A percentile compares a stretch with the other conserved stretches of the same genome.
phyloP scores from a whole-genome alignment of 2,329 filamentous ascomycete species.

The Bipolaris gigantea region DNA sequence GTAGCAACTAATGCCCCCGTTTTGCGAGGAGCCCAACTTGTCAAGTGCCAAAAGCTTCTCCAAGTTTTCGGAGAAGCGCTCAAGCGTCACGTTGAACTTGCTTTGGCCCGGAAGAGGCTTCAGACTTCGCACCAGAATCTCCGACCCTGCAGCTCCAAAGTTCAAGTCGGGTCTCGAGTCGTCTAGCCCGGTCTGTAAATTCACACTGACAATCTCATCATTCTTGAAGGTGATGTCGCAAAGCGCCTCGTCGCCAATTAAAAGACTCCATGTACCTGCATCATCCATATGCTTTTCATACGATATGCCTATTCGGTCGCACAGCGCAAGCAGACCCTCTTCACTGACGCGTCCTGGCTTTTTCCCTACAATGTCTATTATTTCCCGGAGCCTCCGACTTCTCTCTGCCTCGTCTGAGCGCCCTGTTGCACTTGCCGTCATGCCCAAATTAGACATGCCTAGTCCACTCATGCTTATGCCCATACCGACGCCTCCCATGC shows the following conservation, averaged over 20 bases:
- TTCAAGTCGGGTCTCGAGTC: slow-evolving; percentile 57
- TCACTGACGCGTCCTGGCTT: slow-evolving; percentile 73
- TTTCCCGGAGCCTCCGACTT: slow-evolving; percentile 58
- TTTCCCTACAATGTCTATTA: slow-evolving; percentile 66
- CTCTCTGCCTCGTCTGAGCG: slow-evolving; percentile 58
- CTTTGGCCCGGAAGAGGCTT: slow-evolving; percentile 62
- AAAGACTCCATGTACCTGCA: slow-evolving; percentile 36
- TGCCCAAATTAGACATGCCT: slow-evolving; percentile 45
- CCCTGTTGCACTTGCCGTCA: slow-evolving; percentile 43
- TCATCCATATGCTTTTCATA: slow-evolving; percentile 39
- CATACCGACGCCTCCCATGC: slow-evolving; percentile 37
- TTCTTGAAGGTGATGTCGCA: slow-evolving; percentile 36
- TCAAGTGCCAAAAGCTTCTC: slow-evolving; percentile 70
- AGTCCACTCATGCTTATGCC: slow-evolving; percentile 48
- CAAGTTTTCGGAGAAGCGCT: slow-evolving; percentile 71
- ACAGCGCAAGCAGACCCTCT: slow-evolving; percentile 72
- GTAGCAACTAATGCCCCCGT: slow-evolving; percentile 66
- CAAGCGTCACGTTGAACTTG: slow-evolving; percentile 69
- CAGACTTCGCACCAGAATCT: slow-evolving; percentile 68
- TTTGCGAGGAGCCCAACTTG: slow-evolving; percentile 67
- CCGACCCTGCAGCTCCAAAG: slow-evolving; percentile 57
- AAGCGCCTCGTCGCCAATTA: slow-evolving; percentile 40
- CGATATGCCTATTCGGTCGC: slow-evolving; percentile 65
- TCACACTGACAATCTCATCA: slow-evolving; percentile 58
- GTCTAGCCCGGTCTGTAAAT: slow-evolving; percentile 65